Base-by-base conservation (phyloP, 345 rosid genomes). In the Hypericum perforatum region DNA sequence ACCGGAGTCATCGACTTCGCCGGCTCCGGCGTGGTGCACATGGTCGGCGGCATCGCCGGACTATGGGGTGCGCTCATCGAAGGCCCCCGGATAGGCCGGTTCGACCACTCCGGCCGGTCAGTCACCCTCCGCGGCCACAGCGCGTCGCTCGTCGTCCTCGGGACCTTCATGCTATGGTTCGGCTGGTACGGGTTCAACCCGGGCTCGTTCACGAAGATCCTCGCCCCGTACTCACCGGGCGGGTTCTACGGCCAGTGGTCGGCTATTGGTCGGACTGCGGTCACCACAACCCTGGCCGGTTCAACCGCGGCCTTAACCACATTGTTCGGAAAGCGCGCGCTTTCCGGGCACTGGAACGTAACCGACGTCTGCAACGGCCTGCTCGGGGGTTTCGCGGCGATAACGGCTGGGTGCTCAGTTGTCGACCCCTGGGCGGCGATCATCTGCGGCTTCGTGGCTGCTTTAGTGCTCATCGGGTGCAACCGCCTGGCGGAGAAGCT, bases 151-250 rank as follows among this genome's bases (percentile, higher is more conserved):
- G 55, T 52, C 13, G 55, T 52, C 13, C 41, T 52, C 41, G 55
- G 55, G 0, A 52, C 55, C 6, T 52, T 52, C 39, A 32, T 52
- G 41, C 39, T 52, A 5, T 52, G 55, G 55, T 52, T 52, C 42
- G 55, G 55, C 3, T 52, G 55, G 55, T 52, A 52, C 55, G 55
- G 55, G 42, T 52, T 52, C 41, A 52, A 52, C 39, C 55, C 55
- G 6, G 55, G 55, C 4, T 52, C 55, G 6, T 52, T 52, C 55
- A 37, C 41, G 14, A 52, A 52, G 11, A 52, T 52, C 41, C 41
- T 52, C 0, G 15, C 16, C 8, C 55, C 55, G 15, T 52, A 52
- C 41, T 22, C 32, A 22, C 6, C 55, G 9, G 55, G 13, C 5
- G 42, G 41, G 6, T 52, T 10, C 14, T 52, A 52, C 41, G 55